Percentiles rank a stretch among this genome's conserved stretches.
Evolutionary conservation across 1,284 basidiomycete genomes (phyloP).

Genomic region (Mycena citricolor): DNA sequence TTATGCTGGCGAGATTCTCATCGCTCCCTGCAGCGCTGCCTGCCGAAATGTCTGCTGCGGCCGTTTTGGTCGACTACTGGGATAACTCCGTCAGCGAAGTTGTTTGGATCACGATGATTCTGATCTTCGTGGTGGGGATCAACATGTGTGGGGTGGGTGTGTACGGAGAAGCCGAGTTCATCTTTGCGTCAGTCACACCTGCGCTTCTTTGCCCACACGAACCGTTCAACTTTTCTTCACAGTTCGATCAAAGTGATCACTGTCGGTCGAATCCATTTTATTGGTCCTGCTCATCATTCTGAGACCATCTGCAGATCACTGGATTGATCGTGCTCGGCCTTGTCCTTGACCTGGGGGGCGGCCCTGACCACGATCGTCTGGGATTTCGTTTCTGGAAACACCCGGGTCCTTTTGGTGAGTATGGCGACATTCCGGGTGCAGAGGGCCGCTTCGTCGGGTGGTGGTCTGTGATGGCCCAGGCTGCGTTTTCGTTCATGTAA

Average conservation of each 20-base stretch:
- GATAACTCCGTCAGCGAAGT: slow-evolving; percentile 26
- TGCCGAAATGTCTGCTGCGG: slow-evolving; percentile 74
- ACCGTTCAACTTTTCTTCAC: slow-evolving; percentile 14
- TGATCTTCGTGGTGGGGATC: slow-evolving; percentile 66
- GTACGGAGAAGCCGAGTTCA: slow-evolving; percentile 75
- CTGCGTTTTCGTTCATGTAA: slow-evolving; percentile 77
- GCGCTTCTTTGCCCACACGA: background rate
- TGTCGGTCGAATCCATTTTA: background rate
- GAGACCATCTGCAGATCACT: slow-evolving; percentile 40
- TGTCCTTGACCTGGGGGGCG: slow-evolving; percentile 73
- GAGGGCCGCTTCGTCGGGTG: slow-evolving; percentile 69
- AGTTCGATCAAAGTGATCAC: slow-evolving; percentile 80
- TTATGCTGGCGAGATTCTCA: too few species aligned
- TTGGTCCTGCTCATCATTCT: background rate
- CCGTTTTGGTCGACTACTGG: slow-evolving; percentile 79
- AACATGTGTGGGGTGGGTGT: slow-evolving; percentile 77
- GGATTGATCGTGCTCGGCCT: slow-evolving; percentile 64
- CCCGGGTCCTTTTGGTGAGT: slow-evolving; percentile 74
- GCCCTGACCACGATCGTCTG: slow-evolving; percentile 44
- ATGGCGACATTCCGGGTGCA: slow-evolving; percentile 49
- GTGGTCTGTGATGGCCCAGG: slow-evolving; percentile 71
- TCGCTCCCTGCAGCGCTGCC: too few species aligned
- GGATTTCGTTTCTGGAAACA: slow-evolving; percentile 71
- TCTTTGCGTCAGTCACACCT: slow-evolving; percentile 51
- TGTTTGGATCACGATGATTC: slow-evolving; percentile 3